Percentiles rank a stretch among this genome's conserved stretches.
These are phyloP conservation scores for Fonsecaea multimorphosa DNA, from an alignment of 2,329 filamentous ascomycete species.

Conservation along the genomic window DNA sequence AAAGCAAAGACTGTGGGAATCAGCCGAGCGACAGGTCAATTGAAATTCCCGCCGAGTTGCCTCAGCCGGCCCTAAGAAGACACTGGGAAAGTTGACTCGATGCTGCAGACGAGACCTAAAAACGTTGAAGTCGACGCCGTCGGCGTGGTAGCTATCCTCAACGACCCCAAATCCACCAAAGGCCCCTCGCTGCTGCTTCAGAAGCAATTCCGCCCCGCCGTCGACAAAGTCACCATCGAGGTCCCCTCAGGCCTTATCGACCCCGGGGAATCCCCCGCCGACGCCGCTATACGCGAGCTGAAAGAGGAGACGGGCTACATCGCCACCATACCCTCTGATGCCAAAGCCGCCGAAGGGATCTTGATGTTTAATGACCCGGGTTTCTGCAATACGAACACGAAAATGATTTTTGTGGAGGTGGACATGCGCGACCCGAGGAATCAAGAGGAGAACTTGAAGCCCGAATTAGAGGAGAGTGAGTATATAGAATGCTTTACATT, in stretches of 20 bases:
- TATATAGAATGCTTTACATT: constrained; percentile 81
- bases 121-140: constrained; percentile 66
- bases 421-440: constrained; percentile 74
- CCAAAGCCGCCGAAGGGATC: constrained; percentile 37
- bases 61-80: not conserved
- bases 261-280: constrained; percentile 61
- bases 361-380: constrained; percentile 50
- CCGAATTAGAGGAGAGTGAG: constrained; percentile 77
- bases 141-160: constrained; percentile 62
- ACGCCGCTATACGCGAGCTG: constrained; percentile 64
- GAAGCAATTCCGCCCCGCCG: constrained; percentile 64
- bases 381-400: constrained; percentile 57
- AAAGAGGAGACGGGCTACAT: constrained; percentile 69
- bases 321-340: constrained; percentile 46
- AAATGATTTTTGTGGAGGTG: constrained; percentile 72
- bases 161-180: constrained; percentile 48
- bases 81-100: not conserved
- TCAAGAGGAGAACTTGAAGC: constrained; percentile 63
- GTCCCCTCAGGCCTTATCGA: constrained; percentile 67
- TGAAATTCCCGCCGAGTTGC: not conserved
- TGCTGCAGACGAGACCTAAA: constrained; percentile 28
- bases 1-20: constrained; percentile 53
- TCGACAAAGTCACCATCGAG: constrained; percentile 65
- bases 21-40: constrained; percentile 51
- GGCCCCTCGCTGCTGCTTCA: constrained; percentile 54